Evolutionary conservation across 2,329 filamentous ascomycete species (phyloP).

Genomic region (Phyllosticta citriasiana): DNA sequence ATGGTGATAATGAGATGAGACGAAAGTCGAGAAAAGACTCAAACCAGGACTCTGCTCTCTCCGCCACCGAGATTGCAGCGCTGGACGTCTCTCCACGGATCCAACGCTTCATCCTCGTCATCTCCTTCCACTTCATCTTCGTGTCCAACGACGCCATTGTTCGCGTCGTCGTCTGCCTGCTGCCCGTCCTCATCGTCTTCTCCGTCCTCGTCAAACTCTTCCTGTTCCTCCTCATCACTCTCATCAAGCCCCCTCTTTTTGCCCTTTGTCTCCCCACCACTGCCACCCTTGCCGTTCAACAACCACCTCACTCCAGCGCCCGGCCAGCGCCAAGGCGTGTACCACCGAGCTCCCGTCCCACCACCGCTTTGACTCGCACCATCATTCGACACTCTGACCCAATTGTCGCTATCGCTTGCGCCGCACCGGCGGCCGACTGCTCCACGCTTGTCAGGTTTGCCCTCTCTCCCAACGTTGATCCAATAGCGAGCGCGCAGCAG

Average conservation of each 20-base stretch:
- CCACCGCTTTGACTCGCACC: background rate
- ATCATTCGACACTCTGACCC: background rate
- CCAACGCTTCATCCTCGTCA: background rate
- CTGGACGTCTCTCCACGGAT: background rate
- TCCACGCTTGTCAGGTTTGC: constrained; percentile 45
- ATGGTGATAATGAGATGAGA: too few relatives aligned
- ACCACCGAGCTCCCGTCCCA: background rate
- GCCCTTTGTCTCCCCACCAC: constrained; percentile 37
- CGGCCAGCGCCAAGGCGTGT: background rate
- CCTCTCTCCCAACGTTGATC: constrained; percentile 56
- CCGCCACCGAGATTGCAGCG: background rate
- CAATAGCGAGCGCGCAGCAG: constrained; percentile 49
- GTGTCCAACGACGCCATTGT: too few relatives aligned
- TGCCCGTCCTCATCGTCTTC: constrained; percentile 15
- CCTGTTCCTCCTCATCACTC: constrained; percentile 20
- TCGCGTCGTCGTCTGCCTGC: background rate
- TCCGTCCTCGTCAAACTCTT: constrained; percentile 15
- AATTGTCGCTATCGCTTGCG: background rate
- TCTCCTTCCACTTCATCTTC: background rate
- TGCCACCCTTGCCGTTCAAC: constrained; percentile 34
- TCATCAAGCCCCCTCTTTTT: constrained; percentile 28
- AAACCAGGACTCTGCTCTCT: background rate
- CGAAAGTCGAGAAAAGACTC: background rate
- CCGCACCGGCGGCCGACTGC: background rate
- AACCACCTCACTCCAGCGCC: constrained; percentile 35